phyloP scores from a whole-genome alignment of 495 filamentous ascomycete genomes.

The Cercophora scortea region DNA sequence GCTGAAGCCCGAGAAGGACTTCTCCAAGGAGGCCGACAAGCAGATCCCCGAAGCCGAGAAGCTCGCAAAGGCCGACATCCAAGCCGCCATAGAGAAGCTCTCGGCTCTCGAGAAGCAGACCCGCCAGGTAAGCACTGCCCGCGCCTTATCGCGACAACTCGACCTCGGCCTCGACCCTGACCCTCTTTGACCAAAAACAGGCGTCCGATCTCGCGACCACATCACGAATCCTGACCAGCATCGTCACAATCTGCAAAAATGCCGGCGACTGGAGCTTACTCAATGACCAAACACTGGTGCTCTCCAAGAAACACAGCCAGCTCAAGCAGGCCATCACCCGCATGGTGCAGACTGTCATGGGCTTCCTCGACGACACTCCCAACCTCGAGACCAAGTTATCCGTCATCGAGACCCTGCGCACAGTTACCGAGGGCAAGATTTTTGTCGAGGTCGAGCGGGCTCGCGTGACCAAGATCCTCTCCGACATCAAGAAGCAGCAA shows the following conservation, averaged over 20 bases:
- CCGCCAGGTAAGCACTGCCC: constrained; percentile 60
- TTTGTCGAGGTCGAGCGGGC: constrained; percentile 98
- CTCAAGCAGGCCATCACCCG: constrained; percentile 97
- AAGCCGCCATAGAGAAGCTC: constrained; percentile 88
- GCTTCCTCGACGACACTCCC: constrained; percentile 73
- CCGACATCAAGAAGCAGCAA: constrained; percentile 92
- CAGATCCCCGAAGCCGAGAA: constrained; percentile 81
- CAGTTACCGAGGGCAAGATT: constrained; percentile 98
- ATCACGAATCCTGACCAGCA: constrained; percentile 73
- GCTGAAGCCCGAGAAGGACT: constrained; percentile 60
- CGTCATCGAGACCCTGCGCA: constrained; percentile 88
- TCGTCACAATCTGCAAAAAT: constrained; percentile 92
- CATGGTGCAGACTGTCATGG: constrained; percentile 97
- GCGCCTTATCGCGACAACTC: neutral
- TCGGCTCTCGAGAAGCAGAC: constrained; percentile 88
- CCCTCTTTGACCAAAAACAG: constrained; percentile 35
- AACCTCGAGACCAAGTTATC: constrained; percentile 79
- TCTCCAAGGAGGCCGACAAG: constrained; percentile 86
- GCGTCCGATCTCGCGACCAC: constrained; percentile 93
- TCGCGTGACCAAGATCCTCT: constrained; percentile 87
- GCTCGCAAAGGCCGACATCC: constrained; percentile 78
- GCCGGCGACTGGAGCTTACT: constrained; percentile 84
- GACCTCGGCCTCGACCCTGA: no score
- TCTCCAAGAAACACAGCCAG: constrained; percentile 99
- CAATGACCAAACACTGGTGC: constrained; percentile 89